These are phyloP conservation scores for Tylopilus intermedius DNA, from an alignment of 768 basidiomycete genomes.

Conservation along the genomic window DNA sequence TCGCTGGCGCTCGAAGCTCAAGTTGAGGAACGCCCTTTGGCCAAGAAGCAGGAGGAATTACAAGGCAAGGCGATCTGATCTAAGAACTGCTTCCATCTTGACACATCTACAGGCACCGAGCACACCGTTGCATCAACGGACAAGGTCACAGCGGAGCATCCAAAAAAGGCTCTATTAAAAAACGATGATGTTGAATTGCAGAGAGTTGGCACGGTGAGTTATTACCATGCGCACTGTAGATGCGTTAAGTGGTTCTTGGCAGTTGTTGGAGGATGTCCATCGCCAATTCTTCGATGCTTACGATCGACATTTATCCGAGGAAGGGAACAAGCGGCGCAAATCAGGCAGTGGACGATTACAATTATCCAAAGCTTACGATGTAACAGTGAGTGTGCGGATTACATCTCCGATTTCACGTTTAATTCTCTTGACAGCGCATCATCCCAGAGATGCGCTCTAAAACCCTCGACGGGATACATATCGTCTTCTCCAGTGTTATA, in stretches of 20 bases:
- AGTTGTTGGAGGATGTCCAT: constrained; percentile 86
- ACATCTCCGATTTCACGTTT: not conserved
- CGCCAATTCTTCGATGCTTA: constrained; percentile 67
- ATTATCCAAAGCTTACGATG: constrained; percentile 53
- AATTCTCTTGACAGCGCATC: constrained; percentile 52
- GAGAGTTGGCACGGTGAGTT: constrained; percentile 66
- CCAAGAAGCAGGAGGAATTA: constrained; percentile 80
- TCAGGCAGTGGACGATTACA: constrained; percentile 22
- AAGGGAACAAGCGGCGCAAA: constrained; percentile 28
- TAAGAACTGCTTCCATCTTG: not conserved
- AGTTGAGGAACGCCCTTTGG: constrained; percentile 79
- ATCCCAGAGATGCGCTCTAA: constrained; percentile 75
- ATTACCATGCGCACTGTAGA: not conserved
- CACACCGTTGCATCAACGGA: constrained; percentile 16
- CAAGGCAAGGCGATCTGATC: constrained; percentile 40
- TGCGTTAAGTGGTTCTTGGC: not conserved
- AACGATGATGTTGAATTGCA: constrained; percentile 82
- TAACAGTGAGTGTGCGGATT: constrained; percentile 54
- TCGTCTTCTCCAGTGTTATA: constrained; percentile 93
- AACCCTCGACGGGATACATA: constrained; percentile 72
- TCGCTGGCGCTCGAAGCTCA: constrained; percentile 77
- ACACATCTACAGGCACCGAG: constrained; percentile 10
- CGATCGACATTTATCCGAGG: constrained; percentile 36
- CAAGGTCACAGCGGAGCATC: constrained; percentile 39
- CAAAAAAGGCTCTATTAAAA: constrained; percentile 74